These are phyloP conservation scores for Fusarium transvaalense DNA, from an alignment of 2,329 filamentous ascomycete species.

Conservation along the genomic window DNA sequence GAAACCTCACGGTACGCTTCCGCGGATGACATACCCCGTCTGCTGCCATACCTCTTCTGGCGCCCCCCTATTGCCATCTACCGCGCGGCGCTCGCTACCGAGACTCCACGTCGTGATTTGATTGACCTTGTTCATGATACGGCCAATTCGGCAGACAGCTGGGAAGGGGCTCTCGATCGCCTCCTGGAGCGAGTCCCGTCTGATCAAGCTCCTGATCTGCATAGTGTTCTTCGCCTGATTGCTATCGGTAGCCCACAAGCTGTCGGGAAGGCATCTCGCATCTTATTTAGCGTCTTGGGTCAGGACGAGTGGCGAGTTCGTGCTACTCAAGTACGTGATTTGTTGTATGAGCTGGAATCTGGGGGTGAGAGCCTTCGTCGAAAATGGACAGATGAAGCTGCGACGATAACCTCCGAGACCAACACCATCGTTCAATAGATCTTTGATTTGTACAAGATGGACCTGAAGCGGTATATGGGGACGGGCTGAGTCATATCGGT, in stretches of 20 bases:
- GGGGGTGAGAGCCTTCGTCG: conserved; percentile 30
- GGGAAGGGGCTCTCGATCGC: conserved; percentile 33
- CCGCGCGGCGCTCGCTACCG: conserved; percentile 41
- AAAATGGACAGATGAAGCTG: conserved; percentile 30
- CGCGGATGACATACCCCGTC: conserved; percentile 44
- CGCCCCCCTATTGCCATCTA: conserved; percentile 51
- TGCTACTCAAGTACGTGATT: conserved; percentile 38
- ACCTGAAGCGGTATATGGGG: background rate
- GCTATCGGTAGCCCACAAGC: conserved; percentile 50
- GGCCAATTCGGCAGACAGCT: conserved; percentile 31
- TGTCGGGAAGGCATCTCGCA: conserved; percentile 48
- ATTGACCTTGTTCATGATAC: conserved; percentile 46
- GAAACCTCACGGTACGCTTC: conserved; percentile 43
- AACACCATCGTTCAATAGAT: background rate
- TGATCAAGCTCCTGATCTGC: conserved; percentile 41
- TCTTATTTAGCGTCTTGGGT: conserved; percentile 53
- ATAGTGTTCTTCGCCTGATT: conserved; percentile 51
- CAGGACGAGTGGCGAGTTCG: conserved; percentile 53
- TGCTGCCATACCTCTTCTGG: conserved; percentile 57
- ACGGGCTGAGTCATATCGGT: background rate
- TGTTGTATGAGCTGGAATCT: conserved; percentile 40
- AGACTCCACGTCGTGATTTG: conserved; percentile 21
- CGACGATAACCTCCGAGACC: conserved; percentile 1
- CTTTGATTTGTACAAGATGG: too few relatives aligned
- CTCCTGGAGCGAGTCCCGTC: conserved; percentile 30